Conservation (phyloP, 129 eudicot species). For the Rutidosis leptorrhynchoides region DNA sequence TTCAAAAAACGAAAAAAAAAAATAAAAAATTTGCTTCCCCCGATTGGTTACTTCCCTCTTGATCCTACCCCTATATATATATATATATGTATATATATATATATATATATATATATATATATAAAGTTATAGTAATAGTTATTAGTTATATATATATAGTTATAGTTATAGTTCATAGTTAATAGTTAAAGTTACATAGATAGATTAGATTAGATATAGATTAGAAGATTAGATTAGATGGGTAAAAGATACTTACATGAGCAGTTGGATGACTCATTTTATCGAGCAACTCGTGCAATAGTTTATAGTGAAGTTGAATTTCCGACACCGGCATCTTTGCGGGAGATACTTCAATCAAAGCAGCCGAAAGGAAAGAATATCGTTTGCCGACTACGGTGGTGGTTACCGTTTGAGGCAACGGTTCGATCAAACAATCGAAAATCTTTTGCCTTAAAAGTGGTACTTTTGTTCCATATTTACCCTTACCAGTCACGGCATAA, state of each 20-base stretch:
- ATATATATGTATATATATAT: too few relatives aligned
- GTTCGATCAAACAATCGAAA: conserved; percentile 64
- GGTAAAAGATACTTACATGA: conserved; percentile 62
- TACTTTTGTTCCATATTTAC: conserved; percentile 68
- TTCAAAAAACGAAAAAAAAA: too few relatives aligned
- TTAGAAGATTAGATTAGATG: too few relatives aligned
- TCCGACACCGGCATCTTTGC: conserved; percentile 69
- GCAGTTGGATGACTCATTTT: conserved; percentile 94
- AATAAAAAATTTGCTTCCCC: too few relatives aligned
- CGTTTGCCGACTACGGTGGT: conserved; percentile 91
- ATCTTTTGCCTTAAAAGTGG: conserved; percentile 82
- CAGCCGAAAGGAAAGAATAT: conserved; percentile 82
- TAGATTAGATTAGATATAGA: too few relatives aligned
- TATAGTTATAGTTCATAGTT: too few relatives aligned
- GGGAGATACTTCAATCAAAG: conserved; percentile 79
- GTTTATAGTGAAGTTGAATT: conserved; percentile 56
- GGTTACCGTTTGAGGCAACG: conserved; percentile 71
- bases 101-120: too few relatives aligned
- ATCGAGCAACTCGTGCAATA: conserved; percentile 71
- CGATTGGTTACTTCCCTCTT: too few relatives aligned
- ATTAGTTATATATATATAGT: too few relatives aligned
- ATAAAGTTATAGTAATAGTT: too few relatives aligned
- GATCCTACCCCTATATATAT: too few relatives aligned
- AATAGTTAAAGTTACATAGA: too few relatives aligned
- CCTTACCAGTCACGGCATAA: conserved; percentile 95